Conservation (phyloP, 495 filamentous ascomycete genomes). For the Hyphodiscus hymeniophilus region DNA sequence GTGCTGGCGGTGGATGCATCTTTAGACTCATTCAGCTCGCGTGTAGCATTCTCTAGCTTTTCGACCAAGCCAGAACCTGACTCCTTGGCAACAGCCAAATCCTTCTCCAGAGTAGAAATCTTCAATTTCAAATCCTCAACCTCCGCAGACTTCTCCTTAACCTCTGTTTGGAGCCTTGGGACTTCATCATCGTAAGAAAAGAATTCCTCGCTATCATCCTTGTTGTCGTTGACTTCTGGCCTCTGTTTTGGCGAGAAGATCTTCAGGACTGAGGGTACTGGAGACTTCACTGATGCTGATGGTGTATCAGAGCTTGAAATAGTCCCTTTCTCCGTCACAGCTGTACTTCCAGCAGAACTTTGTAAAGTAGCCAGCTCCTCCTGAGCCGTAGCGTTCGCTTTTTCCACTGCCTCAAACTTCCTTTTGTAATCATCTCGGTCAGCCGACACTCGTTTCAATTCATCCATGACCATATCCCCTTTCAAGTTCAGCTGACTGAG, state of each 20-base stretch:
- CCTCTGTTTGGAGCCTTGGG: slow-evolving; percentile 52
- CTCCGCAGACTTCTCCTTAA: slow-evolving; percentile 56
- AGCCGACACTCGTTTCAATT: slow-evolving; percentile 76
- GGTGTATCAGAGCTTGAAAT: slow-evolving; percentile 17
- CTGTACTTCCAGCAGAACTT: slow-evolving; percentile 13
- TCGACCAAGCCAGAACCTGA: slow-evolving; percentile 31
- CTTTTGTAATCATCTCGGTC: slow-evolving; percentile 77
- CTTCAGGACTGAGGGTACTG: slow-evolving; percentile 29
- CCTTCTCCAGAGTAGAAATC: slow-evolving; percentile 33
- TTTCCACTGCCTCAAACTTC: slow-evolving; percentile 62
- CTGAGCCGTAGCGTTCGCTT: slow-evolving; percentile 31
- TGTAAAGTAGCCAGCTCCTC: slow-evolving; percentile 19
- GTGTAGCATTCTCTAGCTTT: slow-evolving; percentile 39
- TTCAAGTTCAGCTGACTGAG: slow-evolving; percentile 82
- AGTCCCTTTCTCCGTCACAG: slow-evolving; percentile 22
- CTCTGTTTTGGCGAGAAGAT: slow-evolving; percentile 42
- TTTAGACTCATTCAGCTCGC: slow-evolving; percentile 46
- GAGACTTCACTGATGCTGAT: slow-evolving; percentile 26
- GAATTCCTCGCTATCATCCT: slow-evolving; percentile 60
- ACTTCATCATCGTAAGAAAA: slow-evolving; percentile 82
- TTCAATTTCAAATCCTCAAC: slow-evolving; percentile 57
- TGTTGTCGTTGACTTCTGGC: slow-evolving; percentile 29
- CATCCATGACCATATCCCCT: slow-evolving; percentile 83
- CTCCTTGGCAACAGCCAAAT: slow-evolving; percentile 30
- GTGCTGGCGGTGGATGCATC: slow-evolving; percentile 36